Percentiles rank a stretch among this genome's conserved stretches.
Conservation (phyloP, 176 grass and related monocot genomes). For the Aechmea fasciata region DNA sequence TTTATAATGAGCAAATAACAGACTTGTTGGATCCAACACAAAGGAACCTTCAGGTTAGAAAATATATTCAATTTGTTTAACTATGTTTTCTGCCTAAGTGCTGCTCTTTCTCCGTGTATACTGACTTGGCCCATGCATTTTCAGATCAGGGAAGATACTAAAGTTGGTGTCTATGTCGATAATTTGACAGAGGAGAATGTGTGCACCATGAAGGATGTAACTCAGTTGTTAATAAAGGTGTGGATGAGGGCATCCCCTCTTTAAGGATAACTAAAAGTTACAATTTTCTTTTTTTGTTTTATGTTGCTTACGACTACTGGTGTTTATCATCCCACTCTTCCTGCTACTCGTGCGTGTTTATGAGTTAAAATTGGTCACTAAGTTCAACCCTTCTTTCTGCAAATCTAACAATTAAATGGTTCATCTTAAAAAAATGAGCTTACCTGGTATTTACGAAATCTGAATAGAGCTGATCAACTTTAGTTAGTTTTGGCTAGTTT, state of each 20-base stretch:
- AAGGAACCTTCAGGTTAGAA: conserved; percentile 80
- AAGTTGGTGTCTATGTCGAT: conserved; percentile 85
- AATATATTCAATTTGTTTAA: conserved; percentile 1
- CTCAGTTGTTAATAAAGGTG: conserved; percentile 78
- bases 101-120: not conserved
- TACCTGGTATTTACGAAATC: not conserved
- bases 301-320: not conserved
- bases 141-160: conserved; percentile 97
- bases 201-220: conserved; percentile 75
- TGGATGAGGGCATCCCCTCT: not conserved
- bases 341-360: no score
- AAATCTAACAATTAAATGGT: no score
- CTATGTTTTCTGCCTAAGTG: not conserved
- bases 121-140: conserved; percentile 25
- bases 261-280: conserved; percentile 3
- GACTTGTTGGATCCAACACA: conserved; percentile 76
- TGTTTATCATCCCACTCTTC: no score
- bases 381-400: no score
- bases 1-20: conserved; percentile 98
- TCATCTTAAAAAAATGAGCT: no score
- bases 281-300: not conserved
- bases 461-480: not conserved
- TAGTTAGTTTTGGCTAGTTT: not conserved
- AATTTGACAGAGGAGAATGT: conserved; percentile 80
- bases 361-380: no score